Percentiles rank a stretch among this genome's conserved stretches.
Evolutionary conservation across 768 basidiomycete species (phyloP).

Genomic region (Hortiboletus flavorubellus): DNA sequence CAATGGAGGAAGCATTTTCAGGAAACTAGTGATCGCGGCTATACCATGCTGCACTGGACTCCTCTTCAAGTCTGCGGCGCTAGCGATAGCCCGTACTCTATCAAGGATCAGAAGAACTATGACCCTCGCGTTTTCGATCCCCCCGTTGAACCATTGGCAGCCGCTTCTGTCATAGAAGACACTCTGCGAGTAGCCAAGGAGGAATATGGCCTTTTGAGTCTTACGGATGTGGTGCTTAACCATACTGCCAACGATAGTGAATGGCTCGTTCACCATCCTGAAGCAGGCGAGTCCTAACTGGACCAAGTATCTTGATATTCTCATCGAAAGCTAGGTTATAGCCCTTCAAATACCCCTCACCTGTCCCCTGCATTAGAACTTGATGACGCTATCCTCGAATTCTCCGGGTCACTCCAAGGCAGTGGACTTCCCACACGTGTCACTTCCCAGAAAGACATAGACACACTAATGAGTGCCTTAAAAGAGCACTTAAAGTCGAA

Average conservation of each 20-base stretch:
- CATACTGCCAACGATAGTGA: constrained; percentile 94
- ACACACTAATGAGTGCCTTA: constrained; percentile 62
- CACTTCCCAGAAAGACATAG: constrained; percentile 63
- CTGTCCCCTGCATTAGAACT: constrained; percentile 89
- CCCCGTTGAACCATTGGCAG: constrained; percentile 44
- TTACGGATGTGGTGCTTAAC: constrained; percentile 96
- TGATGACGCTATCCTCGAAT: constrained; percentile 80
- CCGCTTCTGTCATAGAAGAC: constrained; percentile 56
- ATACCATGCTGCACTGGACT: constrained; percentile 98
- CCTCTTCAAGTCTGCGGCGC: constrained; percentile 90
- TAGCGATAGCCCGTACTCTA: constrained; percentile 91
- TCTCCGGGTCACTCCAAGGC: constrained; percentile 62
- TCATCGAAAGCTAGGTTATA: constrained; percentile 60
- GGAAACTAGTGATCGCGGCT: constrained; percentile 85
- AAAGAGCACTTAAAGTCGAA: constrained; percentile 55
- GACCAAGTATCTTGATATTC: not conserved
- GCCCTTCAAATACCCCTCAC: constrained; percentile 88
- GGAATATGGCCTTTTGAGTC: constrained; percentile 81
- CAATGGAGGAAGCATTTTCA: constrained; percentile 79
- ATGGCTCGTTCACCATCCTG: constrained; percentile 92
- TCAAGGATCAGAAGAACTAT: constrained; percentile 81
- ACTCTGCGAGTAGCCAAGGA: constrained; percentile 69
- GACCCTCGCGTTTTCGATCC: constrained; percentile 68
- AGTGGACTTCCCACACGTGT: constrained; percentile 73
- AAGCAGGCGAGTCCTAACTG: constrained; percentile 66